phyloP scores from a whole-genome alignment of 2,329 filamentous ascomycete genomes.

The Colletotrichum brevisporum region DNA sequence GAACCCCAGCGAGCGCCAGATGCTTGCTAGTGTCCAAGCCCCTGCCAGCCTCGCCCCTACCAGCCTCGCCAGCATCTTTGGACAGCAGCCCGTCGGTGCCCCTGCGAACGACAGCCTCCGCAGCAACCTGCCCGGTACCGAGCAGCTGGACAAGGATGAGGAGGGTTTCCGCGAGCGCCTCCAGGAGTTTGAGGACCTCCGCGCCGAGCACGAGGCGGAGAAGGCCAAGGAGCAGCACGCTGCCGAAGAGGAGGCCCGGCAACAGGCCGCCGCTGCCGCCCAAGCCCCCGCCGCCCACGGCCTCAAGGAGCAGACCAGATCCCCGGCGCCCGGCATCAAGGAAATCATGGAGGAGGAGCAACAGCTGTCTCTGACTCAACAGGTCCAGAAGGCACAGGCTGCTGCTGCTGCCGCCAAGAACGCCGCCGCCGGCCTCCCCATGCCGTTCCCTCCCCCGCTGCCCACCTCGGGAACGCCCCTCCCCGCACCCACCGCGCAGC shows the following conservation, averaged over 20 bases:
- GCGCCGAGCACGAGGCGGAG: slow-evolving; percentile 78
- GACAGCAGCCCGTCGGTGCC: slow-evolving; percentile 56
- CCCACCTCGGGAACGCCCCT: slow-evolving; percentile 84
- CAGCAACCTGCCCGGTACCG: slow-evolving; percentile 63
- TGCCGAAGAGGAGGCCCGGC: slow-evolving; percentile 41
- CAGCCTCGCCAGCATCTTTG: slow-evolving; percentile 44
- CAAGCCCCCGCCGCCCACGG: slow-evolving; percentile 35
- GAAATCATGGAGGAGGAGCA: slow-evolving; percentile 43
- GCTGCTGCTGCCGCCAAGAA: slow-evolving; percentile 63
- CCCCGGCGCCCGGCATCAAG: slow-evolving; percentile 36
- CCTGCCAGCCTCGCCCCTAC: slow-evolving; percentile 47
- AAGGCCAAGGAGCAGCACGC: slow-evolving; percentile 49
- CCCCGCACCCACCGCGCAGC: slow-evolving; percentile 89
- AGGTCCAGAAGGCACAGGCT: slow-evolving; percentile 82
- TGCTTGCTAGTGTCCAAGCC: slow-evolving; percentile 59
- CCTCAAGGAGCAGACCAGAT: slow-evolving; percentile 36
- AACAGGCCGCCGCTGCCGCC: slow-evolving; percentile 12
- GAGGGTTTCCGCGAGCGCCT: slow-evolving; percentile 80
- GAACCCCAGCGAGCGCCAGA: slow-evolving; percentile 65
- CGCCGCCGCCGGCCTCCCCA: slow-evolving; percentile 76
- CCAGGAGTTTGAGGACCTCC: slow-evolving; percentile 85
- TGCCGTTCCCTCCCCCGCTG: slow-evolving; percentile 80
- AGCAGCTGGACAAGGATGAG: slow-evolving; percentile 66
- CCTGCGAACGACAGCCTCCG: slow-evolving; percentile 57
- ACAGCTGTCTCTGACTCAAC: slow-evolving; percentile 81